These are phyloP conservation scores for Metschnikowia sp. DNA, from an alignment of 805 yeast genomes.

Conservation along the genomic window DNA sequence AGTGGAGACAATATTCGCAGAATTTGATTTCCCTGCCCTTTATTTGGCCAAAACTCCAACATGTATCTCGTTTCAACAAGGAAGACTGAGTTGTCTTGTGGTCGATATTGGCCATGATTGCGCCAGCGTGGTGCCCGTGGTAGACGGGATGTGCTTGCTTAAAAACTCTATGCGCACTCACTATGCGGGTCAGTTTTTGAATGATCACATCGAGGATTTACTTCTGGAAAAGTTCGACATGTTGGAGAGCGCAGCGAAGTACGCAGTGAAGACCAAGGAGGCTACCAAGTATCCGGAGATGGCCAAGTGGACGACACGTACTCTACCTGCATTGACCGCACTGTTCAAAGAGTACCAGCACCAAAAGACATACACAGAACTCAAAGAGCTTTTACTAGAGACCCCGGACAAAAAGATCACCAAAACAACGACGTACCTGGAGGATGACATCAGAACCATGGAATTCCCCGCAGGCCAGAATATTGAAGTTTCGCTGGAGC, in stretches of 20 bases:
- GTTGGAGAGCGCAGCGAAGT: constrained; percentile 36
- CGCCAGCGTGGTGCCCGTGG: constrained; percentile 73
- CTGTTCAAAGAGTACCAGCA: constrained; percentile 57
- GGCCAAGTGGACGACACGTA: constrained; percentile 21
- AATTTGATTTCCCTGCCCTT: constrained; percentile 71
- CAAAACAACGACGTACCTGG: constrained; percentile 25
- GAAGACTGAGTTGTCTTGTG: constrained; percentile 81
- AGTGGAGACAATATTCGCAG: constrained; percentile 69
- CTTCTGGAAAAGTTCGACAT: constrained; percentile 29
- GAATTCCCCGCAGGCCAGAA: constrained; percentile 79
- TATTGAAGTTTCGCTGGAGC: constrained; percentile 54
- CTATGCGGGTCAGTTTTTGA: constrained; percentile 68
- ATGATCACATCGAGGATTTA: constrained; percentile 47
- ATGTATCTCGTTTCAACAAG: constrained; percentile 83
- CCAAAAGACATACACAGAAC: constrained; percentile 58
- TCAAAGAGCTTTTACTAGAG: constrained; percentile 68
- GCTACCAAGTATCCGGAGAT: constrained; percentile 32
- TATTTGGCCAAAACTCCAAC: constrained; percentile 82
- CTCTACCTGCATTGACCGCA: constrained; percentile 36
- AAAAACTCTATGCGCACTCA: constrained; percentile 68
- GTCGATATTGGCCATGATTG: constrained; percentile 84
- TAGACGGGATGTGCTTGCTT: constrained; percentile 74
- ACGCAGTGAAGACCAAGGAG: constrained; percentile 47
- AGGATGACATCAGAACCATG: constrained; percentile 44
- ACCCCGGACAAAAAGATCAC: constrained; percentile 42